Conservation (phyloP, 352 stramenopile genomes). For the Pythium diclinum region DNA sequence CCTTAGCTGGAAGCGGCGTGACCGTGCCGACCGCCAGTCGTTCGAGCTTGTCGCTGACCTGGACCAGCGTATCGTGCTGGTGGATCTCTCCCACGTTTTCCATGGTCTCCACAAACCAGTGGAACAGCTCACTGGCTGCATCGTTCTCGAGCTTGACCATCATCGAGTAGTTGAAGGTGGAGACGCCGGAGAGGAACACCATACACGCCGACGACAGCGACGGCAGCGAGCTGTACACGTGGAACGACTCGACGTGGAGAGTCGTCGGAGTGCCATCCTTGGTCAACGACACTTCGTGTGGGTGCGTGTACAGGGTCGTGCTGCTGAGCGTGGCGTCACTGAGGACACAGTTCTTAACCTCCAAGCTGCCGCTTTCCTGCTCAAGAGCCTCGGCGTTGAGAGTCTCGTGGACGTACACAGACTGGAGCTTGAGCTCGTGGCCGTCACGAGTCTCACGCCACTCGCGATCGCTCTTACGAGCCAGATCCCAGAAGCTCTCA, state of each 20-base stretch:
- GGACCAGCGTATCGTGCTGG: constrained; percentile 40
- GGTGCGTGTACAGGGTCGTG: constrained; percentile 33
- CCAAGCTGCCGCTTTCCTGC: constrained; percentile 22
- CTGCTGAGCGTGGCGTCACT: constrained; percentile 43
- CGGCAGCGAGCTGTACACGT: constrained; percentile 57
- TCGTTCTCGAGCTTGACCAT: constrained; percentile 56
- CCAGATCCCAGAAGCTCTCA: constrained; percentile 50
- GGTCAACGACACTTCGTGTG: constrained; percentile 8
- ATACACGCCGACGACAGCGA: constrained; percentile 50
- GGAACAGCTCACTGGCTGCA: constrained; percentile 37
- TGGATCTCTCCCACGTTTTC: constrained; percentile 42
- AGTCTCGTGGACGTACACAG: constrained; percentile 56
- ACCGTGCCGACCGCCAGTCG: not conserved
- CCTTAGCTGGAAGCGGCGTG: not conserved
- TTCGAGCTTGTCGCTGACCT: constrained; percentile 38
- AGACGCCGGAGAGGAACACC: constrained; percentile 46
- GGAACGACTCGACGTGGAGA: constrained; percentile 41
- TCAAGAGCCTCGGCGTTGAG: constrained; percentile 39
- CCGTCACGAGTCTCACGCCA: constrained; percentile 35
- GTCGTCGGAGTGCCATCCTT: constrained; percentile 18
- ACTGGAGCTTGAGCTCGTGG: constrained; percentile 65
- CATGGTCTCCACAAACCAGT: constrained; percentile 49
- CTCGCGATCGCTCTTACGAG: constrained; percentile 49
- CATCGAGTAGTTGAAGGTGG: constrained; percentile 57
- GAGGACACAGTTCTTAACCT: constrained; percentile 41